Evolutionary conservation across 1,139 yeast genomes (phyloP).

Genomic region (Trichomonascaceae sp.): DNA sequence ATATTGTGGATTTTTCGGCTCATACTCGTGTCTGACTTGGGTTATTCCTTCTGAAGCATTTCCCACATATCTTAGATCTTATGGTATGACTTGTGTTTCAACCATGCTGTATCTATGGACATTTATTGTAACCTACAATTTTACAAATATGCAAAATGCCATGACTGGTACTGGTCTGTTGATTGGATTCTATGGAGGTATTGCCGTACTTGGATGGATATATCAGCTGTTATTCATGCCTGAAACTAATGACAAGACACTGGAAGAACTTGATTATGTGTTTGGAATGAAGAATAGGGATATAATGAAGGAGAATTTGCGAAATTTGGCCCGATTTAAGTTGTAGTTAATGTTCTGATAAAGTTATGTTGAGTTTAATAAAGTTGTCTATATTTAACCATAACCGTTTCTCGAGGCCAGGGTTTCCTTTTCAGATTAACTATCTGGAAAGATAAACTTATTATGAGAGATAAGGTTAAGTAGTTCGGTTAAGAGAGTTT

Average conservation of each 20-base stretch:
- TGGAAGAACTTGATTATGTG: slow-evolving; percentile 27
- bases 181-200: slow-evolving; percentile 59
- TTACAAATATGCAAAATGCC: slow-evolving; percentile 47
- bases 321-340: slow-evolving; percentile 1
- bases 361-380: neutral
- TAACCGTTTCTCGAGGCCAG: too few species aligned
- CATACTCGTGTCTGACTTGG: slow-evolving; percentile 61
- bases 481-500: too few species aligned
- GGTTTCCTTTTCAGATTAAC: too few species aligned
- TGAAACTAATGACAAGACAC: slow-evolving; percentile 14
- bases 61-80: slow-evolving; percentile 45
- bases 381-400: neutral
- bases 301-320: slow-evolving; percentile 18
- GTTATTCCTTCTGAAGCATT: slow-evolving; percentile 53
- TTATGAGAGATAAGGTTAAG: too few species aligned
- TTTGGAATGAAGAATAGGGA: slow-evolving; percentile 26
- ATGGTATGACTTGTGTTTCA: slow-evolving; percentile 50
- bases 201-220: slow-evolving; percentile 50
- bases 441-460: too few species aligned
- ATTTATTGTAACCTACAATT: slow-evolving; percentile 57
- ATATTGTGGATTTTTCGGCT: slow-evolving; percentile 57
- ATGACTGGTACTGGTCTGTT: slow-evolving; percentile 56
- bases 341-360: neutral
- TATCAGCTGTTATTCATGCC: slow-evolving; percentile 46
- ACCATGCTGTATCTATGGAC: slow-evolving; percentile 52